Evolutionary conservation across 148 eudicot species (phyloP).

Genomic region (Vaccinium darrowii): DNA sequence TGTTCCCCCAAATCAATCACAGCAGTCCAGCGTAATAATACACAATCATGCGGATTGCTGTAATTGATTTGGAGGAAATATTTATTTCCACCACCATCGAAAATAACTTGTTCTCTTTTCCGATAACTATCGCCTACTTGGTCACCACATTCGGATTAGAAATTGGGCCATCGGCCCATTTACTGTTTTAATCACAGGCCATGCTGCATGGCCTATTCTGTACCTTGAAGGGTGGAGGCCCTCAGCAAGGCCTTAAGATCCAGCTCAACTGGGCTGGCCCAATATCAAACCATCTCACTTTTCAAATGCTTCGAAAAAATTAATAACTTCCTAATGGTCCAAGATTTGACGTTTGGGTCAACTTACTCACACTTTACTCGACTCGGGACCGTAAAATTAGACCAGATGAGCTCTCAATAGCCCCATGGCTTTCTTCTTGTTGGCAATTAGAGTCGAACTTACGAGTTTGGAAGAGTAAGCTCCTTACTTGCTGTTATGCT

Average conservation of each 20-base stretch:
- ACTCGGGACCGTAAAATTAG: not conserved
- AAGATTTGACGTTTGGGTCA: not conserved
- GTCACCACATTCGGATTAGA: not conserved
- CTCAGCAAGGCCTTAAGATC: not conserved
- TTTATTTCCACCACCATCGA: too few species aligned
- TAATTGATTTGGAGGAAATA: too few species aligned
- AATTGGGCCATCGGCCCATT: not conserved
- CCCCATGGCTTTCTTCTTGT: not conserved
- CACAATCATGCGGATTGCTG: too few species aligned
- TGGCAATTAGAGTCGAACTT: not conserved
- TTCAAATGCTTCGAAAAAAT: too few species aligned
- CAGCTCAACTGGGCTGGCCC: constrained; percentile 2
- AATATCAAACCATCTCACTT: too few species aligned
- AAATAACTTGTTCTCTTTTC: too few species aligned
- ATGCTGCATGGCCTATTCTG: not conserved
- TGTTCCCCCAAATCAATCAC: too few species aligned
- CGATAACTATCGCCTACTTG: not conserved
- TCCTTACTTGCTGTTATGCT: too few species aligned
- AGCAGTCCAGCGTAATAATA: too few species aligned
- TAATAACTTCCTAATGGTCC: too few species aligned
- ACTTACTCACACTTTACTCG: not conserved
- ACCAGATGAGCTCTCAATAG: not conserved
- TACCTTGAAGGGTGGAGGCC: not conserved
- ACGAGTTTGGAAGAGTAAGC: too few species aligned
- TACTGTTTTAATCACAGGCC: not conserved